Evolutionary conservation across 495 filamentous ascomycete species (phyloP).

Genomic region (Astrothelium subdiscretum): DNA sequence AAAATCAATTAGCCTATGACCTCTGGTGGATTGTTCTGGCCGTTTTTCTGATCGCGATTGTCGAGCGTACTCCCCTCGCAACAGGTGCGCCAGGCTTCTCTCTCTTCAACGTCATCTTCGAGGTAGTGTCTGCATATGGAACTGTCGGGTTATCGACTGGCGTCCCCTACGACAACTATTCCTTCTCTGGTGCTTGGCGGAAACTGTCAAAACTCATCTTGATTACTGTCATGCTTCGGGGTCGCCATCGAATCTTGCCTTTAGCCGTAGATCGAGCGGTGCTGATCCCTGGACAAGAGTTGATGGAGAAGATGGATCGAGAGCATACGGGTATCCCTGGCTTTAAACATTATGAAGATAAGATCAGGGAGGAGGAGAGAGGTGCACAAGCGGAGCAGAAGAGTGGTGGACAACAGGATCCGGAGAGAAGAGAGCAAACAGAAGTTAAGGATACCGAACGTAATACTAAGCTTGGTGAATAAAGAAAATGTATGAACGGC

Average conservation of each 20-base stretch:
- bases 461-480: too few species aligned
- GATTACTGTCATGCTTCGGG: slow-evolving; percentile 7
- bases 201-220: slow-evolving; percentile 5
- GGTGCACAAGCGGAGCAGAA: slow-evolving; percentile 1
- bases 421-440: too few species aligned
- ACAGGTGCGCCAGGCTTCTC: not conserved
- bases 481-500: too few species aligned
- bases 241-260: slow-evolving; percentile 4
- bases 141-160: slow-evolving; percentile 3
- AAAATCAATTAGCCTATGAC: slow-evolving; percentile 8
- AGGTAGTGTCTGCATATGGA: slow-evolving; percentile 6
- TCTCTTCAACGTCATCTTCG: slow-evolving; percentile 6
- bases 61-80: slow-evolving; percentile 1
- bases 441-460: too few species aligned
- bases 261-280: slow-evolving; percentile 4
- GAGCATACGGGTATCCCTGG: slow-evolving; percentile 2
- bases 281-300: slow-evolving; percentile 5
- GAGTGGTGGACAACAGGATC: not conserved
- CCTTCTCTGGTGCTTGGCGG: slow-evolving; percentile 5
- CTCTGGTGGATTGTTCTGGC: slow-evolving; percentile 4
- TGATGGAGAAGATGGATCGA: slow-evolving; percentile 7
- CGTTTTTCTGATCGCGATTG: slow-evolving; percentile 4
- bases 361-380: slow-evolving; percentile 4
- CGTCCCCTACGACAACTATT: slow-evolving; percentile 3
- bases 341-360: not conserved